Base-by-base conservation (phyloP, 148 eudicot species). In the Rhododendron kiyosumense region DNA sequence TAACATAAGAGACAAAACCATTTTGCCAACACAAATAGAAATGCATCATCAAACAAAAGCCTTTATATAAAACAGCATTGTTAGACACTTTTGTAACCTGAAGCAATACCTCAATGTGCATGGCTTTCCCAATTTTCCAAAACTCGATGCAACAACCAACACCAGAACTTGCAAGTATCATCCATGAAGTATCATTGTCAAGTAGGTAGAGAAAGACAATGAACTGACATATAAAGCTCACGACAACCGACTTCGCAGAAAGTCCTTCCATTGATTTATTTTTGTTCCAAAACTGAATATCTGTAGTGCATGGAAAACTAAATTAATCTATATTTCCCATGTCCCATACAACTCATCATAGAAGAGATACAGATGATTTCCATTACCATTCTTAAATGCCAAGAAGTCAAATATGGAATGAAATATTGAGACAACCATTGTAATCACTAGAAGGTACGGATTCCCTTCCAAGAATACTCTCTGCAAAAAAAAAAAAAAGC, bases 61-160 rank as follows among this genome's bases (percentile, higher is more conserved):
- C n/a, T n/a, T n/a, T 18, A 45, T n/a, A 67, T 9, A 41, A 46
- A 83, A 5, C 18, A 45, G 11, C 48, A 34, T 57, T 30, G n/a
- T 34, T 18, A 51, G 38, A 54, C 1, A 84, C 74, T 73, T 24
- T 52, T 36, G 46, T 51, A 51, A 75, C 38, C 38, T 7, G 34
- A 83, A 76, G 67, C 28, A 59, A 84, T 91, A 97, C 99, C 98
- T 95, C 96, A 84, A 97, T 93, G 89, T 95, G 99, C 99, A 97
- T 97, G 54, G 99, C 99, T 89, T 97, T 97, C 89, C 99, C 99
- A 76, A 97, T 97, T 90, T 97, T 97, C 98, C 99, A 97, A 87
- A 97, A 97, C 90, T 97, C 99, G 76, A 97, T 95, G 91, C 97
- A 94, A 89, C 95, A 93, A 78, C 98, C 98, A 87, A 97, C 80